Percentiles rank a stretch among this genome's conserved stretches.
Conservation (phyloP, 2,329 filamentous ascomycete species). For the Parastagonospora avenae region DNA sequence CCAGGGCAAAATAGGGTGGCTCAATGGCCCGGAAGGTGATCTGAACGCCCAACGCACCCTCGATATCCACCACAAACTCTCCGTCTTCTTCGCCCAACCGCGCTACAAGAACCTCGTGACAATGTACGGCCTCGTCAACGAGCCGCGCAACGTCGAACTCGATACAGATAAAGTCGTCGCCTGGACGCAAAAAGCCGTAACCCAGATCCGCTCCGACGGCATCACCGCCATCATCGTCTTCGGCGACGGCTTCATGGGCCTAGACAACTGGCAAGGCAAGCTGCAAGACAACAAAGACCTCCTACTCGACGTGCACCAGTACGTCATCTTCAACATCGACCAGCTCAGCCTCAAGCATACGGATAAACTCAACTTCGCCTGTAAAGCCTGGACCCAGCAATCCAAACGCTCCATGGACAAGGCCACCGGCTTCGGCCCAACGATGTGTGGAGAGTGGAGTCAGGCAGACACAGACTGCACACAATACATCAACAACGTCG, state of each 20-base stretch:
- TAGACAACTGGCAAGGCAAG: slow-evolving; percentile 87
- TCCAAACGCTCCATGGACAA: slow-evolving; percentile 73
- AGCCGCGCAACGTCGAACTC: slow-evolving; percentile 80
- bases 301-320: slow-evolving; percentile 96
- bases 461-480: slow-evolving; percentile 98
- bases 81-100: slow-evolving; percentile 89
- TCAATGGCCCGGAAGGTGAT: slow-evolving; percentile 85
- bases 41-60: slow-evolving; percentile 80
- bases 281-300: slow-evolving; percentile 73
- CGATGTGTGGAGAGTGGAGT: slow-evolving; percentile 94
- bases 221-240: slow-evolving; percentile 77
- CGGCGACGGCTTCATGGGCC: slow-evolving; percentile 92
- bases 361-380: slow-evolving; percentile 85
- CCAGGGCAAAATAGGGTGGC: slow-evolving; percentile 80
- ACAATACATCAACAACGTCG: slow-evolving; percentile 84
- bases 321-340: slow-evolving; percentile 94
- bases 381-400: slow-evolving; percentile 83
- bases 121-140: slow-evolving; percentile 94
- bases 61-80: slow-evolving; percentile 84
- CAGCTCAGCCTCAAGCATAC: slow-evolving; percentile 83
- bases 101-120: slow-evolving; percentile 90
- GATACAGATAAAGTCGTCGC: slow-evolving; percentile 68
- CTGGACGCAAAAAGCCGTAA: slow-evolving; percentile 79
- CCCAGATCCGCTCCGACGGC: slow-evolving; percentile 76
- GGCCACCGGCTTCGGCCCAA: slow-evolving; percentile 84